phyloP scores from a whole-genome alignment of 257 asterid species.

The Jacaranda copaia region DNA sequence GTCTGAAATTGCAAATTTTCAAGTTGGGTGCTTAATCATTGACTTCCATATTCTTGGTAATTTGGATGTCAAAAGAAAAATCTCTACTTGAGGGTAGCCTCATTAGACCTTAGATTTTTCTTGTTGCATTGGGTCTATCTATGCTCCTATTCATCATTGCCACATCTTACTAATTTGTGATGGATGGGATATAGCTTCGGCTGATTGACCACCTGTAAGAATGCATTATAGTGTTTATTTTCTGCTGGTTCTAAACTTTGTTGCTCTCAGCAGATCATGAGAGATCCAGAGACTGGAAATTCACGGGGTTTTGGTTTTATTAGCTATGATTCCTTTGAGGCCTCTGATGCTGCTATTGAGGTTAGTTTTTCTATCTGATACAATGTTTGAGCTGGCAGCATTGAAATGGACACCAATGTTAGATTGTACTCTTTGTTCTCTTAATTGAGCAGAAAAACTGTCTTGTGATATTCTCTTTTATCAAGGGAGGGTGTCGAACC shows the following conservation, averaged over 20 bases:
- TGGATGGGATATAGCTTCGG: neutral
- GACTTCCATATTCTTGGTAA: conserved; percentile 9
- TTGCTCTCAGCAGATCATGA: conserved; percentile 75
- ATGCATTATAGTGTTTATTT: conserved; percentile 14
- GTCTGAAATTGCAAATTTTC: conserved; percentile 9
- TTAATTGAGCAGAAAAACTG: neutral
- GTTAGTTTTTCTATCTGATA: conserved; percentile 42
- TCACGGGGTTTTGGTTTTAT: conserved; percentile 97
- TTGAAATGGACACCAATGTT: conserved; percentile 11
- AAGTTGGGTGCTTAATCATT: conserved; percentile 12
- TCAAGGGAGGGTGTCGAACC: neutral
- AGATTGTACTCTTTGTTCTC: neutral
- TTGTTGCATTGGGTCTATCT: neutral
- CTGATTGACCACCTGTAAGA: conserved; percentile 3
- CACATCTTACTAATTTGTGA: neutral
- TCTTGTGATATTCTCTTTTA: conserved; percentile 23
- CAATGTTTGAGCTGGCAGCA: conserved; percentile 25
- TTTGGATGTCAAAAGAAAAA: neutral
- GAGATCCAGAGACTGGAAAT: conserved; percentile 97
- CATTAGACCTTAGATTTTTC: no score
- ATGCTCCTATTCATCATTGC: conserved; percentile 1
- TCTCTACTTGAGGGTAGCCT: no score
- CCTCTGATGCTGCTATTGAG: conserved; percentile 99
- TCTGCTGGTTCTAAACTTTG: conserved; percentile 7
- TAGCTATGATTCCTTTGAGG: conserved; percentile 97